phyloP scores from a whole-genome alignment of 352 stramenopile genomes.

The Pythium vanterpoolii region DNA sequence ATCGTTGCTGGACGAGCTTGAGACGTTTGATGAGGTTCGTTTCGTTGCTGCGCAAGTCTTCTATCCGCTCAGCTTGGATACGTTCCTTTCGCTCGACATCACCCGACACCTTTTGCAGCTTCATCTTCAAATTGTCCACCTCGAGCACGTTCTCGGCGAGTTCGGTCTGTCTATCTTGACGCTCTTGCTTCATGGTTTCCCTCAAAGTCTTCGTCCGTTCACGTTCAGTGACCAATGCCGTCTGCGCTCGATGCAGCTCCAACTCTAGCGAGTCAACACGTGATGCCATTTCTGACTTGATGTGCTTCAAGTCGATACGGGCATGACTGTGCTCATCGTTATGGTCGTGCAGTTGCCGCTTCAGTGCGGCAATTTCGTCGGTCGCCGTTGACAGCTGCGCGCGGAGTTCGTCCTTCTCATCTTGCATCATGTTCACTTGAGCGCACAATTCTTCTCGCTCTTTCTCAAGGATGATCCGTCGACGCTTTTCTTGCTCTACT shows the following conservation, averaged over 20 bases:
- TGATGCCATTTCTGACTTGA: constrained; percentile 17
- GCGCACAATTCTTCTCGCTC: constrained; percentile 12
- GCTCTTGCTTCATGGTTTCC: constrained; percentile 17
- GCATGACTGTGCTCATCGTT: constrained; percentile 7
- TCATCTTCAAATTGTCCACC: constrained; percentile 13
- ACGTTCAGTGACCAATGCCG: constrained; percentile 20
- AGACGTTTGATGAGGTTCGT: constrained; percentile 27
- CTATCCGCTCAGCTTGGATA: constrained; percentile 15
- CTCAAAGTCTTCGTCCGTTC: constrained; percentile 21
- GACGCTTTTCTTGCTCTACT: constrained; percentile 10
- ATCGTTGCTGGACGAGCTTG: constrained; percentile 24
- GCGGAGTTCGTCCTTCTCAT: constrained; percentile 16
- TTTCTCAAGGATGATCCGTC: constrained; percentile 8
- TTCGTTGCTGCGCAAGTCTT: constrained; percentile 26
- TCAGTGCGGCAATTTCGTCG: constrained; percentile 18
- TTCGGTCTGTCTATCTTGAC: constrained; percentile 12
- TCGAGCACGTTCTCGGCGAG: constrained; percentile 12
- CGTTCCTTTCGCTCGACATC: constrained; percentile 22
- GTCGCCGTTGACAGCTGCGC: constrained; percentile 9
- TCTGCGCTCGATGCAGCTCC: constrained; percentile 23
- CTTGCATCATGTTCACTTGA: constrained; percentile 12
- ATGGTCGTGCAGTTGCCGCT: constrained; percentile 13
- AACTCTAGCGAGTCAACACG: constrained; percentile 20
- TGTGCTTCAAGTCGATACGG: constrained; percentile 12
- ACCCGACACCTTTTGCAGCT: constrained; percentile 8